phyloP scores from a whole-genome alignment of 495 filamentous ascomycete species.

The Talaromyces adpressus region DNA sequence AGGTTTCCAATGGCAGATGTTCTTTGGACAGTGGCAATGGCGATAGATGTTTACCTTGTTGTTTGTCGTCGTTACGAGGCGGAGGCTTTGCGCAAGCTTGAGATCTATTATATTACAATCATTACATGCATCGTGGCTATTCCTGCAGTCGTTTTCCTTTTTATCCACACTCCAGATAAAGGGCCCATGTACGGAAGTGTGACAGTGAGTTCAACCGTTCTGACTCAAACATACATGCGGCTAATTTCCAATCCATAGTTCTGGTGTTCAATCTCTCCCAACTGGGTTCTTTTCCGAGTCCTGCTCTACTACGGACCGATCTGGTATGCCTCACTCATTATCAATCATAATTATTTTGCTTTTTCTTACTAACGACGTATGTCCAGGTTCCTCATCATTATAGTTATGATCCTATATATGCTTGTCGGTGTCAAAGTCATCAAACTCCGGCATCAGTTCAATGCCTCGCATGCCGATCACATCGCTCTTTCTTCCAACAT shows the following conservation, averaged over 20 bases:
- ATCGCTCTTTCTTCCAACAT: conserved; percentile 1
- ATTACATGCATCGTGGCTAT: conserved; percentile 33
- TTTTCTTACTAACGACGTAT: neutral
- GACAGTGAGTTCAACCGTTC: conserved; percentile 19
- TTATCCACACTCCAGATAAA: conserved; percentile 27
- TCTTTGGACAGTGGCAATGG: conserved; percentile 42
- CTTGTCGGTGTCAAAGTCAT: conserved; percentile 35
- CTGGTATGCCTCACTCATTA: conserved; percentile 21
- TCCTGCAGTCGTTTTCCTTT: conserved; percentile 36
- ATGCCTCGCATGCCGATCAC: conserved; percentile 2
- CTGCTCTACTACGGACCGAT: conserved; percentile 38
- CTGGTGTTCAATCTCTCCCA: conserved; percentile 39
- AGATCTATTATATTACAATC: conserved; percentile 30
- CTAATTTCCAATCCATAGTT: conserved; percentile 16
- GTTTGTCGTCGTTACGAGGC: conserved; percentile 36
- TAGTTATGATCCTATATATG: conserved; percentile 32
- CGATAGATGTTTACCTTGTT: conserved; percentile 37
- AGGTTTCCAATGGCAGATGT: conserved; percentile 46
- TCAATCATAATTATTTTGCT: neutral
- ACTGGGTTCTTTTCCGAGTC: conserved; percentile 38
- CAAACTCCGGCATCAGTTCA: conserved; percentile 28
- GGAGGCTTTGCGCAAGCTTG: conserved; percentile 28
- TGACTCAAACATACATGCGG: neutral
- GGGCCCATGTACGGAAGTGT: conserved; percentile 39
- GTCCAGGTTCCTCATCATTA: conserved; percentile 28